Percentiles rank a stretch among this genome's conserved stretches.
These are phyloP conservation scores for Fusarium sarcochroum DNA, from an alignment of 2,329 filamentous ascomycete species.

Conservation along the genomic window DNA sequence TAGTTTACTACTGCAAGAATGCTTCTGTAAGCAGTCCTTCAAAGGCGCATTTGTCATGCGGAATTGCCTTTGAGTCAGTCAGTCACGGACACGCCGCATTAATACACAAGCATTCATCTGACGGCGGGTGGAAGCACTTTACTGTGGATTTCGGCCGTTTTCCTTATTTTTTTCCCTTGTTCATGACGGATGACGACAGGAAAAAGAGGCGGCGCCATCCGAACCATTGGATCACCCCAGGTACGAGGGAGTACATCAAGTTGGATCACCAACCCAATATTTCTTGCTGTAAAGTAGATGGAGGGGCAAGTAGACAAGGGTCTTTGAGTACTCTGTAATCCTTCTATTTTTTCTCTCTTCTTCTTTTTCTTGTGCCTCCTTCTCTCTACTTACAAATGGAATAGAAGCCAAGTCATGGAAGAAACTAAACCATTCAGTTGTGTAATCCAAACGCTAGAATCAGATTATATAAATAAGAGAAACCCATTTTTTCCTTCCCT, in stretches of 20 bases:
- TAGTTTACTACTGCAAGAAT: background rate
- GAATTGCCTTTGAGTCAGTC: background rate
- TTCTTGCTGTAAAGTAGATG: background rate
- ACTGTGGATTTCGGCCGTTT: slow-evolving; percentile 22
- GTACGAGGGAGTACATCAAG: slow-evolving; percentile 14
- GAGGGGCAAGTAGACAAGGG: slow-evolving; percentile 26
- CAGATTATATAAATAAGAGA: slow-evolving; percentile 23
- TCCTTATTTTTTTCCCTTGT: background rate
- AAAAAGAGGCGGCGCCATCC: slow-evolving; percentile 19
- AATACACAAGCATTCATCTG: slow-evolving; percentile 12
- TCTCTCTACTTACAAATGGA: slow-evolving; percentile 37
- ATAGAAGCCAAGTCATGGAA: slow-evolving; percentile 14
- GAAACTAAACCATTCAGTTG: slow-evolving; percentile 17
- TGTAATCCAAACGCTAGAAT: slow-evolving; percentile 22
- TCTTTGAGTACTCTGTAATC: slow-evolving; percentile 22
- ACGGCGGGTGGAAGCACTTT: slow-evolving; percentile 10
- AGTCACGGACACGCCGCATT: slow-evolving; percentile 14
- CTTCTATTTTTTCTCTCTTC: background rate
- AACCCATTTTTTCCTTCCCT: slow-evolving; percentile 34
- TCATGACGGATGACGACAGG: slow-evolving; percentile 27
- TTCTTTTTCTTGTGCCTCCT: background rate
- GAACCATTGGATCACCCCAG: slow-evolving; percentile 15
- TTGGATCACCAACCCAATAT: background rate
- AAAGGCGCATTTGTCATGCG: slow-evolving; percentile 34
- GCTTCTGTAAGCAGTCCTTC: slow-evolving; percentile 25